Evolutionary conservation across 2,329 filamentous ascomycete genomes (phyloP), one percentile per base, ranked within the genome.

Genomic region (Fusarium nanum): DNA sequence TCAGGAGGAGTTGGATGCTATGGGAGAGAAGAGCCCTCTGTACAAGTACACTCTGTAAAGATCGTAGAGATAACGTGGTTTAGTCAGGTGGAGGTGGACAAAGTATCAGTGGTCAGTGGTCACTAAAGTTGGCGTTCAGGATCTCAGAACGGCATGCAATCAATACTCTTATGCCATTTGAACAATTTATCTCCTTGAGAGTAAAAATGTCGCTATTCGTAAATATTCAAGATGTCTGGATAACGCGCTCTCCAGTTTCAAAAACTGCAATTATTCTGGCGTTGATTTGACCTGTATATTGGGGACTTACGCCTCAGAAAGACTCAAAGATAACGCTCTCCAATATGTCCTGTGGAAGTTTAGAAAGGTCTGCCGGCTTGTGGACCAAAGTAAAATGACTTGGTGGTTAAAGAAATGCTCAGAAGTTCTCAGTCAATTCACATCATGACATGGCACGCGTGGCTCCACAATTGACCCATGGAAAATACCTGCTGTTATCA

Each of bases 21-120:
- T 72, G 61, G 70, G 70, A 22, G 70, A 72, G 56, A 57, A 41
- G 37, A 70, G 63, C 5, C 67, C 56, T 8, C 20, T 67, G n/a
- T 70, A 70, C 41, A 53, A 67, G 12, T 70, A 70, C 6, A 71
- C 61, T 30, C 52, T 50, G 61, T 75, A 45, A 25, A 37, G 34
- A 10, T 37, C 5, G 1, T 6, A 7, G 34, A 6, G 18, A 11
- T 7, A 4, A 12, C 10, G 9, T 18, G 9, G 10, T 7, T 37
- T 37, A 12, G 18, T 37, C 11, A 37, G 6, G 18, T n/a, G 34
- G 18, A n/a, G 18, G 34, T 6, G 34, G 10, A 11, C 6, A n/a
- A 37, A n/a, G 18, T 18, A 16, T 5, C 5, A 12, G 3, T 37
- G 18, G 32, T 5, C 5, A 12, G 3, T 37, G 18, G 3, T n/a